Evolutionary conservation across 371 early-diverging fungal species (phyloP), one percentile per base, ranked within the genome.

Genomic region (Batrachochytrium dendrobatidis): DNA sequence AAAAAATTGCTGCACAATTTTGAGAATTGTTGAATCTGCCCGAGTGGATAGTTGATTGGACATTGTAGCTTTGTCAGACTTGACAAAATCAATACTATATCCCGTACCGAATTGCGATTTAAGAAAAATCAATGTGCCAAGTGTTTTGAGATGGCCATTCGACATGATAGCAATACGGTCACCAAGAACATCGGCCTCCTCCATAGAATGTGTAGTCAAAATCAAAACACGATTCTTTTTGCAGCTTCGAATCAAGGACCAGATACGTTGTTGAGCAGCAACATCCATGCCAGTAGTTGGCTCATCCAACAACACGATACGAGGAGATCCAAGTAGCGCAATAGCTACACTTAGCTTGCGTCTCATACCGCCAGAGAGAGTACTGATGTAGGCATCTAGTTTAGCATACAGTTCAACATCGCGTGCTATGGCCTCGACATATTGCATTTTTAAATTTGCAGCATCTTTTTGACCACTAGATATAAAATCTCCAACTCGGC

Each of bases 141-240:
- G 34, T 1, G 61, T 62, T 34, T 55, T 25, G 18, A 69, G 53
- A 31, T n/a, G 8, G 44, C 69, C 69, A 0, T 26, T 34, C 7
- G 18, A 25, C 63, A 73, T 31, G 34, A 73, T 66, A 15, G 58
- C 61, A 44, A 68, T 59, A 26, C 59, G 65, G 44, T 75, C 76
- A 8, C 72, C 70, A 7, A 76, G 65, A 26, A 49, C 50, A 26
- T 49, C 50, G 50, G 50, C 50, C 25, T 49, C 50, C 3, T 49
- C 84, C 84, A 86, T 84, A 4, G 74, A 71, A 51, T 86, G 85
- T 2, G 84, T 86, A 0, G 84, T 83, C 63, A 86, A 55, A n/a
- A 85, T 63, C 26, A 83, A 74, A 28, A 79, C 72, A 32, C 83
- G 73, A 44, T 72, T 74, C 51, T 71, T 62, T 58, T 83, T 82